Conservation (phyloP, 176 grass and related monocot species). For the Alloteropsis semialata region DNA sequence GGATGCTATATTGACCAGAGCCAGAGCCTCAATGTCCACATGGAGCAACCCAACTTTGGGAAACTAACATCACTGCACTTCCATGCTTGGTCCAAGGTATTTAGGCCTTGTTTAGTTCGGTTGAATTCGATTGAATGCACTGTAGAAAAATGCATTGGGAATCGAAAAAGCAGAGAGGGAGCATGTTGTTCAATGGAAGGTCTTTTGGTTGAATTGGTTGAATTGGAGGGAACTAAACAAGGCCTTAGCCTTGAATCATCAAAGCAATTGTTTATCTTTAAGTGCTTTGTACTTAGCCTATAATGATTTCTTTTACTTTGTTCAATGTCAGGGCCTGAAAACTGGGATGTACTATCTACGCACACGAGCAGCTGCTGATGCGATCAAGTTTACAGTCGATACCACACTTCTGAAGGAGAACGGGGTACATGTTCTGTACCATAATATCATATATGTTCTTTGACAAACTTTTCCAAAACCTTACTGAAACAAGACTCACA, state of each 20-base stretch:
- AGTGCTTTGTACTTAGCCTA: background rate
- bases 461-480: background rate
- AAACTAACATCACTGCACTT: constrained; percentile 96
- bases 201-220: too few relatives aligned
- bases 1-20: constrained; percentile 98
- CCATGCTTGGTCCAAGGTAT: constrained; percentile 97
- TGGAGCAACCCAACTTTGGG: constrained; percentile 95
- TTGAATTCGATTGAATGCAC: too few relatives aligned
- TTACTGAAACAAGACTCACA: background rate
- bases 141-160: too few relatives aligned
- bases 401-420: constrained; percentile 62
- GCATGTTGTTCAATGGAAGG: too few relatives aligned
- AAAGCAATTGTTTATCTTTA: background rate
- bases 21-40: constrained; percentile 97
- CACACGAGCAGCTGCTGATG: constrained; percentile 87
- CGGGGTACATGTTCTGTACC: background rate
- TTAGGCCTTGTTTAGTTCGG: too few relatives aligned
- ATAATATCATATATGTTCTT: background rate
- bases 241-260: background rate
- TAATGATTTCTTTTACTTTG: background rate
- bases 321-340: constrained; percentile 72
- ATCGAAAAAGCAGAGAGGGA: too few relatives aligned
- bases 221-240: too few relatives aligned
- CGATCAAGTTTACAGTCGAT: constrained; percentile 97
- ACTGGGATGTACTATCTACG: constrained; percentile 99